Evolutionary conservation across 805 yeast genomes (phyloP).

Genomic region (baker's yeast (Saccharomyces cerevisiae)): DNA sequence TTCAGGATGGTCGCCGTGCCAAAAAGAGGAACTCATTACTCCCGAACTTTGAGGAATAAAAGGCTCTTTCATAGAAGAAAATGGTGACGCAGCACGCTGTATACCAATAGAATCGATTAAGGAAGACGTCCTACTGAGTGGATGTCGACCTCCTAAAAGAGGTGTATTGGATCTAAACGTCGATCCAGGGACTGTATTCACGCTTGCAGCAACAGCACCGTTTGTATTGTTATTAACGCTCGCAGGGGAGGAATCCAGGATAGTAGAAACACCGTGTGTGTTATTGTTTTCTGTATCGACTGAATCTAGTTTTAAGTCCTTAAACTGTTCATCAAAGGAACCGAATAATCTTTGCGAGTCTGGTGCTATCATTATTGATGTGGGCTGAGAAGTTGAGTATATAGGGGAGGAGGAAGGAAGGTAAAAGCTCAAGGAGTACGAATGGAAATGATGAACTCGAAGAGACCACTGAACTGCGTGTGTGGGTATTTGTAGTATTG

Average conservation of each 20-base stretch:
- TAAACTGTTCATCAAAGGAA: neutral
- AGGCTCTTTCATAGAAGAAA: neutral
- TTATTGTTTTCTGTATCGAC: neutral
- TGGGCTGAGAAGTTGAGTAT: neutral
- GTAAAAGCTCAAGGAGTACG: neutral
- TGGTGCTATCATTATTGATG: neutral
- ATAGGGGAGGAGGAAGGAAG: neutral
- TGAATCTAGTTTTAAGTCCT: neutral
- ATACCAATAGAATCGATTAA: constrained; percentile 23
- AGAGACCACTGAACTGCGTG: neutral
- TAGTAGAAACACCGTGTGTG: neutral
- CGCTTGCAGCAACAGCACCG: neutral
- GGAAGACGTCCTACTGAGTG: constrained; percentile 17
- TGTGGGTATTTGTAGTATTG: neutral
- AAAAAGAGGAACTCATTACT: neutral
- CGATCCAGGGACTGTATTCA: neutral
- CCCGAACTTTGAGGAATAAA: neutral
- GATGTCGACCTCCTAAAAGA: neutral
- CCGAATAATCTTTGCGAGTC: neutral
- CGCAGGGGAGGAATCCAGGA: neutral
- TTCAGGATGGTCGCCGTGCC: neutral
- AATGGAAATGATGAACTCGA: neutral
- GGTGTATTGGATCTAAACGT: neutral
- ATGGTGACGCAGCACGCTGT: constrained; percentile 21
- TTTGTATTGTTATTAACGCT: neutral